Evolutionary conservation across 495 filamentous ascomycete species (phyloP), one percentile per base, ranked within the genome.

Genomic region (Poronia punctata): DNA sequence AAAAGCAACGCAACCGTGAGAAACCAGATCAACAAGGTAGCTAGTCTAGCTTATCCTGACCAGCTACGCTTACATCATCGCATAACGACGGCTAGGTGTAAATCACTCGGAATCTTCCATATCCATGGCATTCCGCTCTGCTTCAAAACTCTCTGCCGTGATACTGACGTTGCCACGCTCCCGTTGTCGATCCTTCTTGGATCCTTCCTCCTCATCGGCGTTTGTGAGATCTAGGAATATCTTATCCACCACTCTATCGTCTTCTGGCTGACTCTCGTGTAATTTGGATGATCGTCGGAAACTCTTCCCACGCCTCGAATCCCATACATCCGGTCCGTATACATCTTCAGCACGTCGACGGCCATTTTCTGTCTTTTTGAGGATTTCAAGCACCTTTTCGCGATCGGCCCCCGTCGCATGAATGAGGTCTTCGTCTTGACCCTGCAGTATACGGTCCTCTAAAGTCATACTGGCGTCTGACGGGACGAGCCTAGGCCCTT

Each of bases 181-280:
- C 15, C 48, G 42, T 33, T 49, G 46, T 33, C 53, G 43, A 31
- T 57, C 53, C 37, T 56, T 57, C 38, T 56, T 59, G 7, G 39
- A 34, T 10, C 67, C 58, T 0, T 68, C 67, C n/a, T 70, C 68
- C 21, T 74, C 70, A 19, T 71, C 70, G 14, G 67, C 56, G 36
- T 74, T 67, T 0, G 68, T 70, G 10, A 75, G 45, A 21, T 75
- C 73, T 24, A 65, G 55, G 47, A 75, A 77, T 67, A 77, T 73
- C 52, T 62, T 66, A 38, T 70, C 62, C 10, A 69, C 67, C 7
- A 61, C 60, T 7, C 60, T 62, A n/a, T 66, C 65, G 27, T 68
- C 69, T 7, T 63, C 54, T 2, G 63, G 62, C 2, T 58, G 48
- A 18, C 16, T 44, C n/a, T 49, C 49, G 10, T 43, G 43, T 22